A percentile compares a stretch with the other conserved stretches of the same genome.
phyloP scores from a whole-genome alignment of 768 basidiomycete genomes.

The Sutorius australiensis region DNA sequence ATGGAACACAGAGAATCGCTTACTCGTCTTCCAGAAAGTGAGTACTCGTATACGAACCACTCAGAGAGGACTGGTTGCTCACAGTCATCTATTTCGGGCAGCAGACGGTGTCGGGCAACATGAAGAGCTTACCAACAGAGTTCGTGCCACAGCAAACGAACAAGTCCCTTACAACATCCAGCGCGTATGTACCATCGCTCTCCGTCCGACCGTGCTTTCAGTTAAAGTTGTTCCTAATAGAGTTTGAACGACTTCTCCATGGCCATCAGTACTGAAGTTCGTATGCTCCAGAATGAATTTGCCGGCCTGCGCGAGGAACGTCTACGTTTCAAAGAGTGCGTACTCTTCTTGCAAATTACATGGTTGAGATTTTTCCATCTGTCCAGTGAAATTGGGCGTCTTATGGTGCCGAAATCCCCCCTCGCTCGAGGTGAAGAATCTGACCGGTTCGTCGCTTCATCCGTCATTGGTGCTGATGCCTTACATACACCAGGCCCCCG shows the following conservation, averaged over 20 bases:
- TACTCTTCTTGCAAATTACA: constrained; percentile 7
- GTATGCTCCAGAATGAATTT: constrained; percentile 73
- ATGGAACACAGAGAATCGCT: constrained; percentile 51
- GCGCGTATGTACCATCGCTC: constrained; percentile 47
- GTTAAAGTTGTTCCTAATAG: constrained; percentile 29
- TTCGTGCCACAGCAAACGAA: constrained; percentile 62
- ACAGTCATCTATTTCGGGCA: constrained; percentile 38
- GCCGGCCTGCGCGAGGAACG: constrained; percentile 73
- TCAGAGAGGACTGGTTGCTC: background rate
- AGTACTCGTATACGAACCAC: constrained; percentile 18
- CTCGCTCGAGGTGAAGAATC: constrained; percentile 53
- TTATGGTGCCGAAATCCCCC: constrained; percentile 61
- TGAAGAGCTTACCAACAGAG: constrained; percentile 55
- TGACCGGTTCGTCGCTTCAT: constrained; percentile 48
- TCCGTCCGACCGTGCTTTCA: background rate
- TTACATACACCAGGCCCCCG: constrained; percentile 33
- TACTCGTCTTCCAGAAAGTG: constrained; percentile 49
- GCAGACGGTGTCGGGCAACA: constrained; percentile 57
- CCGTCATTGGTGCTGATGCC: background rate
- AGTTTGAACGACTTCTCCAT: constrained; percentile 82
- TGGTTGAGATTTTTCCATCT: background rate
- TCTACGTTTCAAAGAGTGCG: constrained; percentile 67
- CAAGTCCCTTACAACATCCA: constrained; percentile 77
- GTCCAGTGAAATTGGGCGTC: constrained; percentile 63
- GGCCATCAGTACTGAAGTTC: constrained; percentile 70